A percentile compares a stretch with the other conserved stretches of the same genome.
These are phyloP conservation scores for Hymenoscyphus repandus DNA, from an alignment of 2,329 filamentous ascomycete genomes.

Conservation along the genomic window DNA sequence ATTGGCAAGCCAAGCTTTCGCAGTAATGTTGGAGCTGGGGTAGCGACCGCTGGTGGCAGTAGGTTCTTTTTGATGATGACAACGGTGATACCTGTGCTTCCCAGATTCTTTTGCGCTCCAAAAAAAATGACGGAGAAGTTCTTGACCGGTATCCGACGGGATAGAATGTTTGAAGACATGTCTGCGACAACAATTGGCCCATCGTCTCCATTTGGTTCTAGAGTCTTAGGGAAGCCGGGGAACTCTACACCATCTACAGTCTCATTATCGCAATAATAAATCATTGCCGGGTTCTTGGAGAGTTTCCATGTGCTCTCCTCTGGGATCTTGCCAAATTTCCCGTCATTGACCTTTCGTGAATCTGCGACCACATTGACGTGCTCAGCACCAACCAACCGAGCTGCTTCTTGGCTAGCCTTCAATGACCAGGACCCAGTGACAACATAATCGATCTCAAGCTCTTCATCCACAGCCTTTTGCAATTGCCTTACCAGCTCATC, in stretches of 20 bases:
- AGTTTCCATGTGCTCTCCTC: conserved; percentile 72
- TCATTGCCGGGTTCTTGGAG: conserved; percentile 62
- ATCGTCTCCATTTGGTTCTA: conserved; percentile 53
- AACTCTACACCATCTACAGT: conserved; percentile 94
- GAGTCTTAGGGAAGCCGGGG: conserved; percentile 60
- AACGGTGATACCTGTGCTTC: conserved; percentile 79
- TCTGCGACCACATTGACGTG: conserved; percentile 78
- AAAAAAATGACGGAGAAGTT: conserved; percentile 87
- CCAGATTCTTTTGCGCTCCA: conserved; percentile 92
- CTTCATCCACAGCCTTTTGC: conserved; percentile 57
- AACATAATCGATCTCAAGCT: conserved; percentile 82
- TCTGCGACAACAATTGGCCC: conserved; percentile 80
- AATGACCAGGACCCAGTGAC: conserved; percentile 85
- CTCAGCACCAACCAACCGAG: conserved; percentile 69
- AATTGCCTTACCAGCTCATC: conserved; percentile 53
- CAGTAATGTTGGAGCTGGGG: conserved; percentile 64
- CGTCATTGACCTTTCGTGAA: conserved; percentile 57
- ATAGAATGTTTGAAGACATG: conserved; percentile 93
- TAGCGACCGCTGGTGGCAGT: conserved; percentile 59
- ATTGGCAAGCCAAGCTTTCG: conserved; percentile 71
- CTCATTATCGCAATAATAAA: conserved; percentile 89
- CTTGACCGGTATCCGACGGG: conserved; percentile 66
- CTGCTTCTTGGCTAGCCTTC: conserved; percentile 82
- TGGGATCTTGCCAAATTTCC: conserved; percentile 84
- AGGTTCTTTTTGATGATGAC: conserved; percentile 78